These are phyloP conservation scores for Piloderma croceum DNA, from an alignment of 768 basidiomycete species.

Conservation along the genomic window DNA sequence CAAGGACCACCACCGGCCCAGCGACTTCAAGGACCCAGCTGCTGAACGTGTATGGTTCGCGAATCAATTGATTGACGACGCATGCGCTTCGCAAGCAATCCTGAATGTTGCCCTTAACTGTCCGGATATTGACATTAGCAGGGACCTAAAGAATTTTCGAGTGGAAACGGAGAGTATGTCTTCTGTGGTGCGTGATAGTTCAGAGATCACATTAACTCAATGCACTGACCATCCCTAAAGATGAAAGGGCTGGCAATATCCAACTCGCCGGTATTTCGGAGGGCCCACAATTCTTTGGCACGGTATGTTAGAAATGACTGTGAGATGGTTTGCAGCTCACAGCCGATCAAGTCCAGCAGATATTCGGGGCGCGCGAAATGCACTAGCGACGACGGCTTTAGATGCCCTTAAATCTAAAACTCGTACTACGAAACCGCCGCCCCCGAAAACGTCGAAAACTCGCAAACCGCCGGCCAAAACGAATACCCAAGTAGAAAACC, in stretches of 20 bases:
- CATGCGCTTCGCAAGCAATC: slow-evolving; percentile 59
- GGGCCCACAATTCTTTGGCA: slow-evolving; percentile 54
- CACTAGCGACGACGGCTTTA: slow-evolving; percentile 40
- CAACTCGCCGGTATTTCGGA: slow-evolving; percentile 48
- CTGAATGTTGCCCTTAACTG: slow-evolving; percentile 58
- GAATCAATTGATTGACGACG: slow-evolving; percentile 61
- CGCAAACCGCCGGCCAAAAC: slow-evolving; percentile 15
- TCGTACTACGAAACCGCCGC: slow-evolving; percentile 28
- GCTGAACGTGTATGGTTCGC: slow-evolving; percentile 61
- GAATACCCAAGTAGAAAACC: slow-evolving; percentile 23
- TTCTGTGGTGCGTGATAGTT: slow-evolving; percentile 40
- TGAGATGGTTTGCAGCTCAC: too few relatives aligned
- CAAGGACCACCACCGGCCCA: slow-evolving; percentile 40
- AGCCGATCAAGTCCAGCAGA: slow-evolving; percentile 44
- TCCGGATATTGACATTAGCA: slow-evolving; percentile 44
- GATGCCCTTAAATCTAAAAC: slow-evolving; percentile 31
- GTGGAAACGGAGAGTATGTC: slow-evolving; percentile 52
- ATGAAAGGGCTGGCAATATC: slow-evolving; percentile 62
- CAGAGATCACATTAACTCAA: background rate
- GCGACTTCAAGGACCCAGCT: slow-evolving; percentile 48
- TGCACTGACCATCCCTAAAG: slow-evolving; percentile 31
- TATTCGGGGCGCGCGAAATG: slow-evolving; percentile 46
- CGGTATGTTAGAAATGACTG: slow-evolving; percentile 42
- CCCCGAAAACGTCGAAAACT: slow-evolving; percentile 32
- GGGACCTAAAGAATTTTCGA: slow-evolving; percentile 38